Evolutionary conservation across 768 basidiomycete species (phyloP).

Genomic region (Cyclocybe cylindracea): DNA sequence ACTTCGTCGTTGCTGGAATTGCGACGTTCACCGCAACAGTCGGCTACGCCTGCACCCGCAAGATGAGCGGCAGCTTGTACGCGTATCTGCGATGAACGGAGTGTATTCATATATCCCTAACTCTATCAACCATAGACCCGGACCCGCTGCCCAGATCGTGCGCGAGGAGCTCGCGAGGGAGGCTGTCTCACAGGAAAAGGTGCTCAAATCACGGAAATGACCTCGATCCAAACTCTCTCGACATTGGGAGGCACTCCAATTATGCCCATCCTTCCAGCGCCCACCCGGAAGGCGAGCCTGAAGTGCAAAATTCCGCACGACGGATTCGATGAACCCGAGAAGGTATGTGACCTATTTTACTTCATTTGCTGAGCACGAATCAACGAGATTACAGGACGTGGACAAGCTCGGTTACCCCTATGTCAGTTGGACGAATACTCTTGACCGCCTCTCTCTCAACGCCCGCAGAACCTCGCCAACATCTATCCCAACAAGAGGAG

Average conservation of each 20-base stretch:
- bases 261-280: conserved; percentile 1
- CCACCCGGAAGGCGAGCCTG: conserved; percentile 22
- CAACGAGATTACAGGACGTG: conserved; percentile 20
- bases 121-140: conserved; percentile 5
- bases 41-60: conserved; percentile 57
- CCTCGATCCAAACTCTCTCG: background rate
- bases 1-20: conserved; percentile 55
- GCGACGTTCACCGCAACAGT: conserved; percentile 63
- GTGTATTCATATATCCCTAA: no score
- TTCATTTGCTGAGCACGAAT: conserved; percentile 7
- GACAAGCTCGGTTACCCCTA: conserved; percentile 41
- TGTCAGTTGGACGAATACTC: conserved; percentile 26
- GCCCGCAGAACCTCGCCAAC: conserved; percentile 42
- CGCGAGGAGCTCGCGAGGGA: background rate
- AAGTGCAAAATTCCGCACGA: conserved; percentile 36
- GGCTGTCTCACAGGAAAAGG: no score
- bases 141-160: background rate
- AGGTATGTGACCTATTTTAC: conserved; percentile 19
- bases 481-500: conserved; percentile 46
- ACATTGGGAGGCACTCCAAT: background rate
- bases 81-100: no score
- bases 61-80: conserved; percentile 31
- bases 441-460: background rate
- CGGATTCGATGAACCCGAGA: conserved; percentile 33
- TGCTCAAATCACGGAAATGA: background rate